Percentiles rank a stretch among this genome's conserved stretches.
These are phyloP conservation scores for Starmerella powellii DNA, from an alignment of 805 yeast genomes.

Conservation along the genomic window DNA sequence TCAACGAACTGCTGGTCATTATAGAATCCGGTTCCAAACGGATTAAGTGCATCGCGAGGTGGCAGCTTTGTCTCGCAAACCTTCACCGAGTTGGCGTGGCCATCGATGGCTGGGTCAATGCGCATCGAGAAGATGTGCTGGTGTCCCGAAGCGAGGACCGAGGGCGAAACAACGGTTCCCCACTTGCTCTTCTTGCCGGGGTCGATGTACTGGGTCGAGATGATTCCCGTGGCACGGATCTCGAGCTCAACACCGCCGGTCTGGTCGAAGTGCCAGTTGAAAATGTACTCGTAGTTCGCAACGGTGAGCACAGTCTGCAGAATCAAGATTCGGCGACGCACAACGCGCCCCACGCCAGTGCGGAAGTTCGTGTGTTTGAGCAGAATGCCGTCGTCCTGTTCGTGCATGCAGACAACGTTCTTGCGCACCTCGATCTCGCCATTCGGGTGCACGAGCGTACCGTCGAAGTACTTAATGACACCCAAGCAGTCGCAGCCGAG, in stretches of 20 bases:
- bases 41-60: conserved; percentile 44
- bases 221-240: conserved; percentile 74
- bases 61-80: conserved; percentile 58
- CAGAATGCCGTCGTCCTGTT: conserved; percentile 67
- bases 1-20: conserved; percentile 53
- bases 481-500: conserved; percentile 79
- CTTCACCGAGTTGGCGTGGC: conserved; percentile 60
- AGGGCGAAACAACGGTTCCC: conserved; percentile 67
- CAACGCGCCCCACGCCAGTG: conserved; percentile 59
- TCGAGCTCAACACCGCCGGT: conserved; percentile 68
- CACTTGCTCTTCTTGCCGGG: conserved; percentile 51
- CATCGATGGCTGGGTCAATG: conserved; percentile 71
- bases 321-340: conserved; percentile 66
- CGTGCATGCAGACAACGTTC: conserved; percentile 69
- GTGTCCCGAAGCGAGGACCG: conserved; percentile 71
- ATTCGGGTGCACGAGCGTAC: conserved; percentile 40
- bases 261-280: conserved; percentile 60
- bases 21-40: conserved; percentile 57
- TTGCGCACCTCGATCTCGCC: conserved; percentile 55
- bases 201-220: conserved; percentile 74
- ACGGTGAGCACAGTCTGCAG: conserved; percentile 74
- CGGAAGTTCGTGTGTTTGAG: conserved; percentile 70
- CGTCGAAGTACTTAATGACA: conserved; percentile 59
- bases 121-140: conserved; percentile 71
- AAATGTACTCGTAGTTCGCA: conserved; percentile 68